Base-by-base conservation (phyloP, 305 asterid species). In the Lippia alba region DNA sequence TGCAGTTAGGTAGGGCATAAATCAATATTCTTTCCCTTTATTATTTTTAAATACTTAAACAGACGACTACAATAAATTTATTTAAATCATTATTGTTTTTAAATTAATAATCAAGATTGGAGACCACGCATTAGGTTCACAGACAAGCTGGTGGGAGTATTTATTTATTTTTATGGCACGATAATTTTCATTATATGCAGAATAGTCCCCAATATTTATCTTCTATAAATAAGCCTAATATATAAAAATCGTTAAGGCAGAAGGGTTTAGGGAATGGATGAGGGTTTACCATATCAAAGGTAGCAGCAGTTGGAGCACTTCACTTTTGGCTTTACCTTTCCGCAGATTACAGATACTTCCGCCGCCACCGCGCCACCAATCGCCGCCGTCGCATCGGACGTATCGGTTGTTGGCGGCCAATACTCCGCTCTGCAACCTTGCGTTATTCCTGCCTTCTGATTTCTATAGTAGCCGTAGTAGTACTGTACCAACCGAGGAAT, bases 261-360 rank as follows among this genome's bases (percentile, higher is more conserved):
- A 51, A 50, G 30, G 6, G 17, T 40, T 18, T 20, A 10, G 71
- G 72, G 81, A n/a, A 74, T 89, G 87, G 89, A 85, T 89, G 96
- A 85, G 91, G 88, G 88, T 82, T 89, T 82, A 70, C 76, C 54
- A 55, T 0, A 56, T 36, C 71, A 68, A 60, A 39, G 60, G 68
- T 71, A 56, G 71, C 58, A 71, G 70, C 58, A 71, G 70, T 65
- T 59, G 74, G 66, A 75, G 72, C 72, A 34, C 64, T 72, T 53
- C 67, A 51, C 57, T 45, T 51, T 71, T 79, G 39, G 79, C 87
- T 77, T 82, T 57, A 41, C 80, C 75, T 11, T 69, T 65, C 59
- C 81, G 80, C 81, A 24, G 49, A 50, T 40, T 32, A 40, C 77
- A 49, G 72, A 12, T 24, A 8, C 18, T 64, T 56, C 78, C 64